Base-by-base conservation (phyloP, 1,284 basidiomycete genomes). In the Cutaneotrichosporon arboriforme region DNA sequence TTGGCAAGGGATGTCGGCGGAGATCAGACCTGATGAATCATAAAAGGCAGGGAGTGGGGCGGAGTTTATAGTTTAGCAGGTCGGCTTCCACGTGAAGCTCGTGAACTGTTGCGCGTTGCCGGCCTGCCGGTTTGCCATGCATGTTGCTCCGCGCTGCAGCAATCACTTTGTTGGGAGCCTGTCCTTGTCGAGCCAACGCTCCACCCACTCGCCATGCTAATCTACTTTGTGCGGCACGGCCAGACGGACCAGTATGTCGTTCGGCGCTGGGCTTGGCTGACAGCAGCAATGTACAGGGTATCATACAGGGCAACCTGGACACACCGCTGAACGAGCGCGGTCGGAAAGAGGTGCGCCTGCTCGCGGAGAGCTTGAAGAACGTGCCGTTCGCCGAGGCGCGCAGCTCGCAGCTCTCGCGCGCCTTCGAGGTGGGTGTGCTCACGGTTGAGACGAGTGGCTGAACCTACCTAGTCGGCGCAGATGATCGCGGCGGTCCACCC, bases 271-370 rank as follows among this genome's bases (percentile, higher is more conserved):
- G 17, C 10, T 20, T 13, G 4, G 52, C 51, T 52, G 23, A 52
- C 34, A 18, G 1, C 49, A 75, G 72, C 54, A 76, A 76, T 45
- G 23, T 63, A 9, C 52, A 60, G 18, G 68, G 71, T 15, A 66
- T 72, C 40, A 70, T 75, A 14, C 74, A 76, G 57, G 74, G 74
- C 21, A 68, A 73, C 9, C 49, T 68, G 15, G 70, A 76, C 55
- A 70, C 66, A 2, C 67, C 64, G 15, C 60, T 76, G 13, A 76
- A 75, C 46, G 66, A 62, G 12, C 59, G 61, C 10, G 74, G 74
- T 0, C 58, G 65, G 4, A 17, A 31, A 0, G 69, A 75, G 55
- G 63, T 70, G 8, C 18, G 40, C 1, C 43, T 61, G 1, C 52
- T 72, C 1, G 64, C 65, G 5, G 43, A 67, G 4, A 41, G 54